phyloP scores from a whole-genome alignment of 306 rosid species.

The Delonix regia region DNA sequence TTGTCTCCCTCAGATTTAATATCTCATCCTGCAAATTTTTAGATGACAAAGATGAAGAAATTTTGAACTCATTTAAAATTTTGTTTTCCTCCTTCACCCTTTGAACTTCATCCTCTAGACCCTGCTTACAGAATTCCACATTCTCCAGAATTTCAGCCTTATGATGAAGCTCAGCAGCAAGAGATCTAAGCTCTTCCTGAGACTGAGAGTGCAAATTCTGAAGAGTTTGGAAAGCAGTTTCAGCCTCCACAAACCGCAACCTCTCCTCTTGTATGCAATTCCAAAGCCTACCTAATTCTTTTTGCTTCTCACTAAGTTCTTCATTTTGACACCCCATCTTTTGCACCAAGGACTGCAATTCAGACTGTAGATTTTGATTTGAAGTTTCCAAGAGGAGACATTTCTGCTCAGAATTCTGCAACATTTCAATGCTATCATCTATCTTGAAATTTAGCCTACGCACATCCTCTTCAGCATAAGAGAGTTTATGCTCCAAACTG shows the following conservation, averaged over 20 bases:
- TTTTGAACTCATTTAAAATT: conserved; percentile 63
- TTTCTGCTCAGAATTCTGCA: conserved; percentile 67
- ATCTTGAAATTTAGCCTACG: conserved; percentile 59
- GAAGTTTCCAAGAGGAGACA: conserved; percentile 72
- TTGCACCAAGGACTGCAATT: conserved; percentile 68
- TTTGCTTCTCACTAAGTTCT: conserved; percentile 87
- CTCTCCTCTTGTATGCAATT: conserved; percentile 81
- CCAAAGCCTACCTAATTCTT: conserved; percentile 86
- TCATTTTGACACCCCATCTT: conserved; percentile 76
- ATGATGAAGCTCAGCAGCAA: conserved; percentile 65
- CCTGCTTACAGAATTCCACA: conserved; percentile 61
- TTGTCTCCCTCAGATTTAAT: conserved; percentile 65
- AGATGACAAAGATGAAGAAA: conserved; percentile 74
- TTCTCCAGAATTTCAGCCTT: conserved; percentile 59
- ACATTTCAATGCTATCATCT: conserved; percentile 59
- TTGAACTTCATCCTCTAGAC: conserved; percentile 67
- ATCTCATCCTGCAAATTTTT: conserved; percentile 78
- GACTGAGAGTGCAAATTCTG: conserved; percentile 89
- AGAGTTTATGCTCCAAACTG: conserved; percentile 68
- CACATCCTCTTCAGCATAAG: conserved; percentile 68
- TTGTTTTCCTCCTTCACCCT: conserved; percentile 69
- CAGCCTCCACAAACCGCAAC: conserved; percentile 78
- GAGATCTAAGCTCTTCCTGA: conserved; percentile 83
- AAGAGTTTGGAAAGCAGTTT: conserved; percentile 93
- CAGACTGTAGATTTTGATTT: conserved; percentile 73